Evolutionary conservation across 352 stramenopile species (phyloP).

Genomic region (Pythium angustatum): DNA sequence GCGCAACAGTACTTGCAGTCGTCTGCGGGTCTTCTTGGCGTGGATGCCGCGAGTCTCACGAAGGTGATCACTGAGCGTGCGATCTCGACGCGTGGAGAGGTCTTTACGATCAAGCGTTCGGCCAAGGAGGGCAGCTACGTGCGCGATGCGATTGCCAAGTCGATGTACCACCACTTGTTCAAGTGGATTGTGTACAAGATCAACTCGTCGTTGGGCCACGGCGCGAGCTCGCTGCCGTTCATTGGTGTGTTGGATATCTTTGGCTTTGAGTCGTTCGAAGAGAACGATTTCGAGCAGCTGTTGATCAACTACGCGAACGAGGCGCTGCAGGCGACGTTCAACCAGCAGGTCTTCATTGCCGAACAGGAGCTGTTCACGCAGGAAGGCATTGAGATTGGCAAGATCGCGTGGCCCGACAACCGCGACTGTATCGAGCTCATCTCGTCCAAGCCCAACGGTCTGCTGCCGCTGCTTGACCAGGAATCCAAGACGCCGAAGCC

Average conservation of each 20-base stretch:
- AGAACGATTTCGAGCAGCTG: constrained; percentile 91
- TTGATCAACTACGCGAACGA: constrained; percentile 92
- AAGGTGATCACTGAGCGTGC: constrained; percentile 84
- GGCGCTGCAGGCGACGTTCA: constrained; percentile 86
- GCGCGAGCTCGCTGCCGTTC: constrained; percentile 77
- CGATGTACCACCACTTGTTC: constrained; percentile 92
- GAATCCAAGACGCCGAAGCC: constrained; percentile 91
- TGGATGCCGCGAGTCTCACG: constrained; percentile 40
- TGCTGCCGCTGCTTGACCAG: constrained; percentile 80
- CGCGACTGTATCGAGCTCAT: constrained; percentile 91
- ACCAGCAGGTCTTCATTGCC: constrained; percentile 89
- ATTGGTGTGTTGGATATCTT: constrained; percentile 93
- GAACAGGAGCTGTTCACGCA: constrained; percentile 91
- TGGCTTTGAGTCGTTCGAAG: constrained; percentile 89
- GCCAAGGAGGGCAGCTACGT: constrained; percentile 86
- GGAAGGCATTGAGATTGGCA: constrained; percentile 88
- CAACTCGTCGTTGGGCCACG: constrained; percentile 86
- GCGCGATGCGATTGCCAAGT: constrained; percentile 93
- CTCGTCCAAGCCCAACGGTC: constrained; percentile 75
- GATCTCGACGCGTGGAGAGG: constrained; percentile 84
- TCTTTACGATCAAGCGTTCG: constrained; percentile 70
- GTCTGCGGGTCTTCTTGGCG: constrained; percentile 68
- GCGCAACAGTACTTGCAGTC: constrained; percentile 56
- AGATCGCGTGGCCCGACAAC: constrained; percentile 92
- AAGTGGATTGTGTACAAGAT: constrained; percentile 92